A percentile compares a stretch with the other conserved stretches of the same genome.
phyloP scores from a whole-genome alignment of 352 stramenopile species.

The Phytophthora citrophthora region DNA sequence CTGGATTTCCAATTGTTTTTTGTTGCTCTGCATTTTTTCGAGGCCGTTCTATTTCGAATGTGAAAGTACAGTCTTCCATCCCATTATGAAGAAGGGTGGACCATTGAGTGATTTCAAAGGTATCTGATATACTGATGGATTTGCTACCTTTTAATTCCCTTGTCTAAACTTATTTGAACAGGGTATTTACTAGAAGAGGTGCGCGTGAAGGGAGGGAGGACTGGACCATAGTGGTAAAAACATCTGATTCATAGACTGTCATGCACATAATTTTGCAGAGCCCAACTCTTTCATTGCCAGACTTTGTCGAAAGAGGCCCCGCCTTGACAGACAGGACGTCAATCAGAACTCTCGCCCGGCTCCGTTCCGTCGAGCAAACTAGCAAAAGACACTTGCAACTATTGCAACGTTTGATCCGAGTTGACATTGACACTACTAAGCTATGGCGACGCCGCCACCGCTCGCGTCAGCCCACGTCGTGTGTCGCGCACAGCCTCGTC shows the following conservation, averaged over 20 bases:
- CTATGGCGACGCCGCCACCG: constrained; percentile 3
- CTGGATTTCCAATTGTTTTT: too few relatives aligned
- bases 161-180: too few relatives aligned
- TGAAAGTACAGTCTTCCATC: neutral
- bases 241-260: too few relatives aligned
- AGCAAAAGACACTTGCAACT: constrained; percentile 9
- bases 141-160: too few relatives aligned
- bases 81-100: too few relatives aligned
- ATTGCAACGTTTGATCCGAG: neutral
- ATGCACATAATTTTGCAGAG: neutral
- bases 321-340: constrained; percentile 29
- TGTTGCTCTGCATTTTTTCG: too few relatives aligned
- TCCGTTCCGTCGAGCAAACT: constrained; percentile 25
- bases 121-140: too few relatives aligned
- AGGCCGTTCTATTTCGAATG: constrained; percentile 25
- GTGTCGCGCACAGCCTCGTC: constrained; percentile 28
- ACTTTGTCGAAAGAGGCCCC: neutral
- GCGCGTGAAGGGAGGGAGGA: too few relatives aligned
- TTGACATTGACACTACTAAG: neutral
- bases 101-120: too few relatives aligned
- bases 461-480: constrained; percentile 34
- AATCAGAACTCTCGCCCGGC: constrained; percentile 3
- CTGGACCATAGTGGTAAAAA: neutral
- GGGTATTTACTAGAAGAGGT: too few relatives aligned
- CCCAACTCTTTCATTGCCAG: neutral